phyloP scores from a whole-genome alignment of 495 filamentous ascomycete genomes.

The Jackrogersella minutella region DNA sequence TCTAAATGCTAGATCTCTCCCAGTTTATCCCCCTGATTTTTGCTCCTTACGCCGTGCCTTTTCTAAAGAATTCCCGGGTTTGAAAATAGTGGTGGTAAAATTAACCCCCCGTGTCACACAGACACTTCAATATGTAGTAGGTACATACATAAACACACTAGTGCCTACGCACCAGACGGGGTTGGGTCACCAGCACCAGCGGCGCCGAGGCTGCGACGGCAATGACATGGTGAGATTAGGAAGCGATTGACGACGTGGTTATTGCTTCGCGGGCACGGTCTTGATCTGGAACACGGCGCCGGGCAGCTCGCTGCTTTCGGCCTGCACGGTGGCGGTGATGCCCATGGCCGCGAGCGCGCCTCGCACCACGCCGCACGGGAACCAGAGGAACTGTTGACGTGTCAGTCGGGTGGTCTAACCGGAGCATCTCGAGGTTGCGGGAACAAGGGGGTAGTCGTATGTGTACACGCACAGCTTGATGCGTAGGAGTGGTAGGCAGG shows the following conservation, averaged over 20 bases:
- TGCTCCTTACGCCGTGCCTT: slow-evolving; percentile 19
- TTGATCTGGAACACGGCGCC: slow-evolving; percentile 96
- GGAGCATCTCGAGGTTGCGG: too few relatives aligned
- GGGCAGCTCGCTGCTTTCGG: slow-evolving; percentile 84
- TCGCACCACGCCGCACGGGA: slow-evolving; percentile 89
- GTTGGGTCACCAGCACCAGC: too few relatives aligned
- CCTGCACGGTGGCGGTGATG: slow-evolving; percentile 87
- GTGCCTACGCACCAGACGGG: too few relatives aligned
- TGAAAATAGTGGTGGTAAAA: too few relatives aligned
- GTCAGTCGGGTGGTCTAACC: neutral
- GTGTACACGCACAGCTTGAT: neutral
- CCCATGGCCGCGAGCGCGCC: slow-evolving; percentile 90
- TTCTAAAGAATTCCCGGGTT: neutral
- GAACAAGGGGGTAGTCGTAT: too few relatives aligned
- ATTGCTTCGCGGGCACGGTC: slow-evolving; percentile 69
- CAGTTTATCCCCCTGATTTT: neutral
- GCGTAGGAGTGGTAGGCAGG: too few relatives aligned
- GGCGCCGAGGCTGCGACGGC: too few relatives aligned
- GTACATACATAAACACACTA: too few relatives aligned
- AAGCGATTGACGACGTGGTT: slow-evolving; percentile 10
- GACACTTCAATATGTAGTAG: too few relatives aligned
- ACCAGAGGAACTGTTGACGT: slow-evolving; percentile 81
- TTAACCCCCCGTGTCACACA: too few relatives aligned
- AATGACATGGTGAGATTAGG: too few relatives aligned
- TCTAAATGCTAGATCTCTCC: slow-evolving; percentile 27